A percentile compares a stretch with the other conserved stretches of the same genome.
These are phyloP conservation scores for Paecilomyces sp. DNA, from an alignment of 2,329 filamentous ascomycete genomes.

Conservation along the genomic window DNA sequence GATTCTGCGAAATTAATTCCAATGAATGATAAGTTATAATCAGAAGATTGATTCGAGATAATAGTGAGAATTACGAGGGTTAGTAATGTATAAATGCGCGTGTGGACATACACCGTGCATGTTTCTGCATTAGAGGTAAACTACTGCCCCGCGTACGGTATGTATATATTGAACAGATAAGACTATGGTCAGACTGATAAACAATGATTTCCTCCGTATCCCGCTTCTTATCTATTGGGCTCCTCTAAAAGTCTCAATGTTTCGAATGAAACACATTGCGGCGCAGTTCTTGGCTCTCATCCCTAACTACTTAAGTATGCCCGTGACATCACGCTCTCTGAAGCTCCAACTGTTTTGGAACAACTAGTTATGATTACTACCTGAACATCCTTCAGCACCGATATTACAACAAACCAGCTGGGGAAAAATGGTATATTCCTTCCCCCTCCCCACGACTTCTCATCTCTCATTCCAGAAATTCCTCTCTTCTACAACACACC, in stretches of 20 bases:
- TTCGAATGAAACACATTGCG: background rate
- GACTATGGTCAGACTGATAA: background rate
- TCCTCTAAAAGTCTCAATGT: background rate
- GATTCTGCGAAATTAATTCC: no score
- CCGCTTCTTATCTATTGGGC: background rate
- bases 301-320: background rate
- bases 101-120: no score
- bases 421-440: slow-evolving; percentile 76
- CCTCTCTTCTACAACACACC: slow-evolving; percentile 75
- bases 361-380: no score
- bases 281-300: background rate
- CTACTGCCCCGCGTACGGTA: no score
- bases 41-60: no score
- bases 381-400: background rate
- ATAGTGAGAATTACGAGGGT: no score
- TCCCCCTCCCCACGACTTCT: slow-evolving; percentile 82
- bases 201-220: background rate
- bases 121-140: no score
- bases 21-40: no score
- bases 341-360: slow-evolving; percentile 3
- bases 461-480: slow-evolving; percentile 72
- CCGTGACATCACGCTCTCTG: slow-evolving; percentile 15
- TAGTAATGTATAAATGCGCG: no score
- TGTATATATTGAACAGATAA: background rate
- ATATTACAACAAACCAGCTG: background rate